Percentiles rank a stretch among this genome's conserved stretches.
These are phyloP conservation scores for Corymbia maculata DNA, from an alignment of 345 rosid species.

Conservation along the genomic window DNA sequence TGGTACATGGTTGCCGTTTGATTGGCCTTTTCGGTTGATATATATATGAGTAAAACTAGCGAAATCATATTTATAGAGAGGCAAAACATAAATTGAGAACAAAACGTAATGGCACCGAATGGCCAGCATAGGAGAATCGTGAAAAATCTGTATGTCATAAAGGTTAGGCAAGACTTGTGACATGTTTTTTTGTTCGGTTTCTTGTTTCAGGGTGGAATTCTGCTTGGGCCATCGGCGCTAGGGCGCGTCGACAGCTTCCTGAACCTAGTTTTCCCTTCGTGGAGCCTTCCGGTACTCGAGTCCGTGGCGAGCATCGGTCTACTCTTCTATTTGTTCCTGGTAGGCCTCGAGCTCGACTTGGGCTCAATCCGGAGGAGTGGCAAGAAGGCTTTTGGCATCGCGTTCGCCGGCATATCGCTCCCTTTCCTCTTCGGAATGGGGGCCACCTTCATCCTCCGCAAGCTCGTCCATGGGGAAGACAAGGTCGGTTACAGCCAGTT, in stretches of 20 bases:
- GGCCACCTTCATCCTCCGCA: constrained; percentile 43
- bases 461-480: constrained; percentile 28
- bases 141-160: neutral
- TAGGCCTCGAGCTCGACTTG: constrained; percentile 58
- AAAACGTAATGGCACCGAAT: neutral
- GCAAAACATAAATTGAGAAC: neutral
- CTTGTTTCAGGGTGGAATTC: constrained; percentile 13
- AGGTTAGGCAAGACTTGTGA: neutral
- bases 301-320: constrained; percentile 50
- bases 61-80: neutral
- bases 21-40: neutral
- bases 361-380: constrained; percentile 24
- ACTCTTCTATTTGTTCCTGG: constrained; percentile 49
- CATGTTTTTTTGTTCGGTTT: neutral
- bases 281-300: constrained; percentile 44
- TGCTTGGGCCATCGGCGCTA: constrained; percentile 50
- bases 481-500: constrained; percentile 53
- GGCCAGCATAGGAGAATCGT: neutral
- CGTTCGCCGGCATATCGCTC: constrained; percentile 43
- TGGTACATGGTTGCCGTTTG: constrained; percentile 18
- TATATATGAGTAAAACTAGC: neutral
- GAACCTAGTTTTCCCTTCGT: constrained; percentile 34
- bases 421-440: constrained; percentile 44
- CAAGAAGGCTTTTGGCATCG: constrained; percentile 32
- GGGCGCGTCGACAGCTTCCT: constrained; percentile 33